phyloP scores from a whole-genome alignment of 805 yeast species.

The Monosporozyma solicola region DNA sequence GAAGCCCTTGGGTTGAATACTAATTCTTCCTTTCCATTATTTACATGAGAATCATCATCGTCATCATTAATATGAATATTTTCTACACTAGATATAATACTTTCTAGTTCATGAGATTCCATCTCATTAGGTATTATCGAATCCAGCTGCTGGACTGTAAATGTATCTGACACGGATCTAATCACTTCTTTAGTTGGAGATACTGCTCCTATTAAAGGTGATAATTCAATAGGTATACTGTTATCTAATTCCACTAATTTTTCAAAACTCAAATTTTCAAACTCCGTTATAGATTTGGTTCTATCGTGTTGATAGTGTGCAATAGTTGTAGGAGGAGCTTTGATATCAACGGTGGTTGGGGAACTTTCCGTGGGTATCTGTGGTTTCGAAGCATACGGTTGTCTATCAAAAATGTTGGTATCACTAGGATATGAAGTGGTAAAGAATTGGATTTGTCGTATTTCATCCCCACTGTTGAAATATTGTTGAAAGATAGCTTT shows the following conservation, averaged over 20 bases:
- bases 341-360: too few relatives aligned
- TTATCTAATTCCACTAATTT: slow-evolving; percentile 20
- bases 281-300: slow-evolving; percentile 7
- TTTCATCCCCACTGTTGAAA: slow-evolving; percentile 7
- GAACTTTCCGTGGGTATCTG: not conserved
- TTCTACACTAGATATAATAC: slow-evolving; percentile 12
- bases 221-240: slow-evolving; percentile 14
- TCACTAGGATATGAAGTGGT: not conserved
- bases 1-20: slow-evolving; percentile 16
- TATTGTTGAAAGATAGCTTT: slow-evolving; percentile 11
- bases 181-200: slow-evolving; percentile 6
- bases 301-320: not conserved
- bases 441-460: not conserved
- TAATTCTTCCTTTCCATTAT: not conserved
- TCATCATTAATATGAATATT: not conserved
- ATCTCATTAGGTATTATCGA: slow-evolving; percentile 4
- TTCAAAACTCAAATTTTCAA: slow-evolving; percentile 19
- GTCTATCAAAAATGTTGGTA: not conserved
- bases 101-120: slow-evolving; percentile 10
- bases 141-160: slow-evolving; percentile 10
- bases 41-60: not conserved
- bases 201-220: slow-evolving; percentile 7
- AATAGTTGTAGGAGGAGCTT: not conserved
- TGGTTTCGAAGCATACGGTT: not conserved
- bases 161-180: slow-evolving; percentile 13